A percentile compares a stretch with the other conserved stretches of the same genome.
phyloP scores from a whole-genome alignment of 1,284 basidiomycete species.

The Ustilago crameri region DNA sequence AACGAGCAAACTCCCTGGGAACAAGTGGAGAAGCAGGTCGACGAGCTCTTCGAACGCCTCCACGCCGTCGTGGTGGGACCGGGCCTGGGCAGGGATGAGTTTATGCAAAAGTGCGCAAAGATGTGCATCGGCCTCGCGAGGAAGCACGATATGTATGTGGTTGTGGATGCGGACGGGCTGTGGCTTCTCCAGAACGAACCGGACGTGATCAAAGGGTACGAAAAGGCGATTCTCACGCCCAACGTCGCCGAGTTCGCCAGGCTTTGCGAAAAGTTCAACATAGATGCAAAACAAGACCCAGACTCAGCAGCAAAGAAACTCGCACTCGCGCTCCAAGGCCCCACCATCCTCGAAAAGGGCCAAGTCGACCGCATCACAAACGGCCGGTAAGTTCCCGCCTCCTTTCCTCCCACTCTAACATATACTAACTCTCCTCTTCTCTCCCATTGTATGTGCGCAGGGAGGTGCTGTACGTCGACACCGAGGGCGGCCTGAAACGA shows the following conservation, averaged over 20 bases:
- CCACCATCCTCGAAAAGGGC: constrained; percentile 93
- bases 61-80: constrained; percentile 94
- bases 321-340: constrained; percentile 81
- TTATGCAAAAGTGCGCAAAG: constrained; percentile 81
- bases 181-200: constrained; percentile 82
- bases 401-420: no score
- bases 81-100: constrained; percentile 78
- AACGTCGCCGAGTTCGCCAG: constrained; percentile 94
- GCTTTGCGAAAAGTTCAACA: constrained; percentile 78
- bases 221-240: constrained; percentile 85
- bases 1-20: constrained; percentile 53
- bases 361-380: constrained; percentile 67
- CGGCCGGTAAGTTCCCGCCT: constrained; percentile 2
- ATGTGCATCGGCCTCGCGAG: constrained; percentile 71
- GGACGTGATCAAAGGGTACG: constrained; percentile 80
- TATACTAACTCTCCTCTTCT: neutral
- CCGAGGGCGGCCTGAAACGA: constrained; percentile 84
- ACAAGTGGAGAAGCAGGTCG: constrained; percentile 74
- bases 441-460: neutral
- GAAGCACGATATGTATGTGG: constrained; percentile 81
- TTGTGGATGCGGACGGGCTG: constrained; percentile 91
- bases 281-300: constrained; percentile 65
- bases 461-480: constrained; percentile 77
- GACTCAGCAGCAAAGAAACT: constrained; percentile 70
- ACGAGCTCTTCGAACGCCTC: constrained; percentile 80